These are phyloP conservation scores for Fusarium papillatum DNA, from an alignment of 2,329 filamentous ascomycete species.

Conservation along the genomic window DNA sequence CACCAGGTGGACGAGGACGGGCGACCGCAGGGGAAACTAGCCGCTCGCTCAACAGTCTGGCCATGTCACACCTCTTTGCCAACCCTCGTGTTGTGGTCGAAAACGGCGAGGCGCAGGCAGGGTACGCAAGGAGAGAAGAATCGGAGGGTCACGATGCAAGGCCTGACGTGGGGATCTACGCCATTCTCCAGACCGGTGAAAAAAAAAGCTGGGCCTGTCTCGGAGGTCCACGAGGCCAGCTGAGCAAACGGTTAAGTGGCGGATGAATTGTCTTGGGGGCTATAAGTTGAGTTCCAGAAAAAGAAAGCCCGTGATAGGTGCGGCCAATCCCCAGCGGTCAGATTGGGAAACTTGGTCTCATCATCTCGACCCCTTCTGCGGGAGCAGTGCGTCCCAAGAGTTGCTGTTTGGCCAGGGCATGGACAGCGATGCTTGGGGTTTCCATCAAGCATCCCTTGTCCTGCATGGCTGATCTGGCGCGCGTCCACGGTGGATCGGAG, in stretches of 20 bases:
- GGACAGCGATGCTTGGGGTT: constrained; percentile 21
- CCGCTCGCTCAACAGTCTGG: neutral
- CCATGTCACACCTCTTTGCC: constrained; percentile 22
- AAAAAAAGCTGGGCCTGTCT: constrained; percentile 32
- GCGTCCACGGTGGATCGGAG: constrained; percentile 24
- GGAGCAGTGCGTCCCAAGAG: neutral
- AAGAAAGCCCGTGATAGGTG: constrained; percentile 31
- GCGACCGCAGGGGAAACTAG: constrained; percentile 6
- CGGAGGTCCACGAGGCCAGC: constrained; percentile 32
- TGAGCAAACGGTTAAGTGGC: constrained; percentile 27
- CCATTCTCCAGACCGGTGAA: constrained; percentile 43
- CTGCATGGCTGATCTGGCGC: constrained; percentile 37
- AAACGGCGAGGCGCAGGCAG: constrained; percentile 35
- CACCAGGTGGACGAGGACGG: constrained; percentile 13
- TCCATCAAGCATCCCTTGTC: constrained; percentile 37
- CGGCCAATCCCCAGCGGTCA: constrained; percentile 20
- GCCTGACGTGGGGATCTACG: constrained; percentile 37
- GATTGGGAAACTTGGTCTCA: constrained; percentile 26
- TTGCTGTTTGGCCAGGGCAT: constrained; percentile 7
- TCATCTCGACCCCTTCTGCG: constrained; percentile 19
- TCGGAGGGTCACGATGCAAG: constrained; percentile 30
- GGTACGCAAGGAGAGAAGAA: constrained; percentile 21
- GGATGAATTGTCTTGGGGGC: constrained; percentile 10
- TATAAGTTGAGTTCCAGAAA: neutral
- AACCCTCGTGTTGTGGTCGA: constrained; percentile 15